These are phyloP conservation scores for Fraxinus albicans DNA, from an alignment of 305 asterid species.

Conservation along the genomic window DNA sequence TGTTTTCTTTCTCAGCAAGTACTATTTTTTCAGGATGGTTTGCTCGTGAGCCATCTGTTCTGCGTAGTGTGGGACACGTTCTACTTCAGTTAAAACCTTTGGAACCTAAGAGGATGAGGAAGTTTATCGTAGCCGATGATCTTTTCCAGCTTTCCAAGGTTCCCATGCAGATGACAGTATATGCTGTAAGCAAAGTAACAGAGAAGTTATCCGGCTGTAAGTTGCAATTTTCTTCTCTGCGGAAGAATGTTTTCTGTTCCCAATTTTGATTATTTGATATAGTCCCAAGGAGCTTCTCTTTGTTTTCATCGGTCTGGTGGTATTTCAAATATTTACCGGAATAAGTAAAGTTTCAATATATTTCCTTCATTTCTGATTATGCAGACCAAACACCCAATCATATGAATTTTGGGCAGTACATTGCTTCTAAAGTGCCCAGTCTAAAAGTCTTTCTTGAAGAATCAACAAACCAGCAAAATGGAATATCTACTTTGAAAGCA, in stretches of 20 bases:
- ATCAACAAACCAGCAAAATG: conserved; percentile 48
- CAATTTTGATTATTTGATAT: background rate
- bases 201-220: conserved; percentile 82
- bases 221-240: conserved; percentile 29
- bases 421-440: conserved; percentile 78
- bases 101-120: conserved; percentile 65
- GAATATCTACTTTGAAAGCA: conserved; percentile 61
- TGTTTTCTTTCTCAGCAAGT: background rate
- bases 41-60: conserved; percentile 76
- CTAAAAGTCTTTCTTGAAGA: conserved; percentile 59
- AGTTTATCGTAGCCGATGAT: conserved; percentile 83
- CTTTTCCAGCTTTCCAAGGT: conserved; percentile 86
- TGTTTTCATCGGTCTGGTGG: background rate
- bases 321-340: conserved; percentile 2
- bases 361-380: conserved; percentile 15
- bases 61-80: conserved; percentile 81
- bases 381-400: conserved; percentile 66
- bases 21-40: conserved; percentile 56
- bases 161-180: conserved; percentile 64
- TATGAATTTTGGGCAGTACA: conserved; percentile 62
- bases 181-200: conserved; percentile 59
- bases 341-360: conserved; percentile 4
- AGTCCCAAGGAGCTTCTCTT: conserved; percentile 11
- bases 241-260: background rate
- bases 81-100: conserved; percentile 63